phyloP scores from a whole-genome alignment of 1,139 yeast genomes.

The Meyerozyma elateridarum region DNA sequence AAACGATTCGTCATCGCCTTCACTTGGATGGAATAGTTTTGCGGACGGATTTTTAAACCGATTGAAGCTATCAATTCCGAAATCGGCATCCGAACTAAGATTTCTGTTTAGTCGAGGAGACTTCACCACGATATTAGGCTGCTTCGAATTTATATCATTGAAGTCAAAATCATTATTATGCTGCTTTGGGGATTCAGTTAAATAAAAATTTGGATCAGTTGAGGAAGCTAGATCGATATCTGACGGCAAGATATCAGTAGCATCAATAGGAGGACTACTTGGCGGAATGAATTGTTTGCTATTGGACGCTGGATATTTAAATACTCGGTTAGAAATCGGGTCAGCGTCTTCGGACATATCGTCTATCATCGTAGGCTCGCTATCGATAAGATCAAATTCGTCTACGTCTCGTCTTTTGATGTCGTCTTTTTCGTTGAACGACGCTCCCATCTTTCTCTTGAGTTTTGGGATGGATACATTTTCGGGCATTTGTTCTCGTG shows the following conservation, averaged over 20 bases:
- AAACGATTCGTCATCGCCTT: constrained; percentile 15
- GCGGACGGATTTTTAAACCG: constrained; percentile 30
- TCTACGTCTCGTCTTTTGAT: constrained; percentile 30
- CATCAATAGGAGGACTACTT: constrained; percentile 29
- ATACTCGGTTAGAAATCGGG: constrained; percentile 4
- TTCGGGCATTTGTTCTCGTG: background rate
- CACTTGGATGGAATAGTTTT: constrained; percentile 29
- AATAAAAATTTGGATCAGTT: background rate
- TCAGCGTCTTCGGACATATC: constrained; percentile 14
- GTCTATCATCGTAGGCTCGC: constrained; percentile 18
- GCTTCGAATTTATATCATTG: no score
- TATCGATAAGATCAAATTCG: constrained; percentile 8
- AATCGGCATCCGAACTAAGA: constrained; percentile 40
- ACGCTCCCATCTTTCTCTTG: constrained; percentile 43
- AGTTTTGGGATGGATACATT: constrained; percentile 26
- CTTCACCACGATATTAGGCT: background rate
- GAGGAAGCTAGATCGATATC: constrained; percentile 17
- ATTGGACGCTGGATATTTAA: constrained; percentile 3
- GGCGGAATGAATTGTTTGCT: constrained; percentile 20
- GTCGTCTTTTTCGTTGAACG: constrained; percentile 44
- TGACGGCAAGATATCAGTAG: constrained; percentile 17
- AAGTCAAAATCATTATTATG: background rate
- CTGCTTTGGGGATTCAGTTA: background rate
- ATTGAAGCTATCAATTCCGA: constrained; percentile 44
- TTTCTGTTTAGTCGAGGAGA: constrained; percentile 8